Evolutionary conservation across 2,329 filamentous ascomycete species (phyloP).

Genomic region (Xylaria sp.): DNA sequence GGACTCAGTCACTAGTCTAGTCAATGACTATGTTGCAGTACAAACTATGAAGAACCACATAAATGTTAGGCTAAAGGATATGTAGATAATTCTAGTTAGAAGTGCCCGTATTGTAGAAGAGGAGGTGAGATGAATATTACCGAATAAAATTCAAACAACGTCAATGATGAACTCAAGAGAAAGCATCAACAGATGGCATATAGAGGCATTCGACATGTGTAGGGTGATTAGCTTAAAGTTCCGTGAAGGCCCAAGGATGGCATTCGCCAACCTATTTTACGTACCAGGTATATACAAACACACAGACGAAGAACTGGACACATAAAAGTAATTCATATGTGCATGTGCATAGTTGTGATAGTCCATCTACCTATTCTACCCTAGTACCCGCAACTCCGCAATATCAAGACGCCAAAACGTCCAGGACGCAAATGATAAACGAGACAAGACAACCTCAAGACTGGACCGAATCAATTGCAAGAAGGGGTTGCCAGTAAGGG

Average conservation of each 20-base stretch:
- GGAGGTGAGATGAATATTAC: too few species aligned
- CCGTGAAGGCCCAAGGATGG: not conserved
- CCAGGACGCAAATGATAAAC: not conserved
- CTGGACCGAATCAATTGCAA: slow-evolving; percentile 15
- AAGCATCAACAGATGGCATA: too few species aligned
- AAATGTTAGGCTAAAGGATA: too few species aligned
- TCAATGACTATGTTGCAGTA: too few species aligned
- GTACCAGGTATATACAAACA: not conserved
- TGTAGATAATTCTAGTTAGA: too few species aligned
- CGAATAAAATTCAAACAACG: too few species aligned
- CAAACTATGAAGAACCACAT: too few species aligned
- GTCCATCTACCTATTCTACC: slow-evolving; percentile 15
- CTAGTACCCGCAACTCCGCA: slow-evolving; percentile 1
- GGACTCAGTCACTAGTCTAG: too few species aligned
- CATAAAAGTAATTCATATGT: not conserved
- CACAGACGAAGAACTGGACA: not conserved
- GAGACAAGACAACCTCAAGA: not conserved
- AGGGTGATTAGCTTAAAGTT: not conserved
- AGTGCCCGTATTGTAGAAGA: too few species aligned
- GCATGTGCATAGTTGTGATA: not conserved
- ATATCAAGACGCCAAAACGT: slow-evolving; percentile 16
- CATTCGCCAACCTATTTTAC: not conserved
- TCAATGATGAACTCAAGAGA: too few species aligned
- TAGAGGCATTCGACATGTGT: too few species aligned
- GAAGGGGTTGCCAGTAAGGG: not conserved